phyloP scores from a whole-genome alignment of 306 rosid species.

The Quercus mongolica region DNA sequence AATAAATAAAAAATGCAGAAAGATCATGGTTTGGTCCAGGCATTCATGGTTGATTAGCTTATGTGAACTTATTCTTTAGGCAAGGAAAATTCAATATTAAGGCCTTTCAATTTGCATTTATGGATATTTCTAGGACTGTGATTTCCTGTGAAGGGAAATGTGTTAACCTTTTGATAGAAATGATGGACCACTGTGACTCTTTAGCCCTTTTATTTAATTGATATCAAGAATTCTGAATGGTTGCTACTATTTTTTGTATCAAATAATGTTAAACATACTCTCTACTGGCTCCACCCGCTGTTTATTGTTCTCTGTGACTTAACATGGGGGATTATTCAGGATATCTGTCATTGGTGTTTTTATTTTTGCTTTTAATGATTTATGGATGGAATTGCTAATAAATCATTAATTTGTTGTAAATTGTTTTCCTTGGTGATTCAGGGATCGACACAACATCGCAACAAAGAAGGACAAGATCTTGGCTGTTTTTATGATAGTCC shows the following conservation, averaged over 20 bases:
- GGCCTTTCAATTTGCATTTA: not conserved
- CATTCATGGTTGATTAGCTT: not conserved
- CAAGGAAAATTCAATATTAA: not conserved
- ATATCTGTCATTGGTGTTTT: not conserved
- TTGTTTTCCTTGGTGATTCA: constrained; percentile 23
- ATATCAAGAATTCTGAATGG: not conserved
- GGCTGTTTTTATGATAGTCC: constrained; percentile 59
- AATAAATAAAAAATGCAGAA: not conserved
- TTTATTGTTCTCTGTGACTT: not conserved
- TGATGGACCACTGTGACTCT: not conserved
- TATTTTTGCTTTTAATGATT: not conserved
- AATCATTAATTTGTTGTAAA: not conserved
- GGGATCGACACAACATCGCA: constrained; percentile 71
- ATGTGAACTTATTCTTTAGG: not conserved
- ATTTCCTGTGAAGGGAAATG: not conserved
- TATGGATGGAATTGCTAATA: not conserved
- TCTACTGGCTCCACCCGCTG: not conserved
- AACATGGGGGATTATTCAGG: not conserved
- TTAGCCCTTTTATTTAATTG: not conserved
- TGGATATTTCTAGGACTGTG: not conserved
- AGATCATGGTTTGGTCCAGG: not conserved
- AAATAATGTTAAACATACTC: not conserved
- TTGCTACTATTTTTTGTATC: not conserved
- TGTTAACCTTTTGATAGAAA: not conserved
- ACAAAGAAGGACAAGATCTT: constrained; percentile 67